Percentiles rank a stretch among this genome's conserved stretches.
These are phyloP conservation scores for Polytolypa hystricis DNA, from an alignment of 2,329 filamentous ascomycete genomes.

Conservation along the genomic window DNA sequence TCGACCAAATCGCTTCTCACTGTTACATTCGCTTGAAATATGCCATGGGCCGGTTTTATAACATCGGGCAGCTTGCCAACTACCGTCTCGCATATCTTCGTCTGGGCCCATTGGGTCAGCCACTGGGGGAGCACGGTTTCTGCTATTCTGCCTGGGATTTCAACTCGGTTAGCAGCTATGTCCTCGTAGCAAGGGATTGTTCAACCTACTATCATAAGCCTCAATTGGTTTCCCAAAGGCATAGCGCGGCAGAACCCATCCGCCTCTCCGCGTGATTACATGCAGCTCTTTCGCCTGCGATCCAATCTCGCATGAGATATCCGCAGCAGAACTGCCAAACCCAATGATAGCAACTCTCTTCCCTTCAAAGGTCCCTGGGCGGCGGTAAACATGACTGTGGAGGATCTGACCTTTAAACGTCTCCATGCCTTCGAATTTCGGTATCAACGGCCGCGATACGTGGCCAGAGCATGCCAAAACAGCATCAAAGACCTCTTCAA, in stretches of 20 bases:
- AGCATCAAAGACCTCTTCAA: slow-evolving; percentile 23
- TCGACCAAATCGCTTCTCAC: slow-evolving; percentile 25
- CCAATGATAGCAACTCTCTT: slow-evolving; percentile 30
- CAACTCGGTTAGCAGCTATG: too few species aligned
- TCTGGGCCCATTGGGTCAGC: slow-evolving; percentile 21
- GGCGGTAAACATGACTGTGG: slow-evolving; percentile 30
- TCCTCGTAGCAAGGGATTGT: slow-evolving; percentile 14
- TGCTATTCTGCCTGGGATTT: slow-evolving; percentile 8
- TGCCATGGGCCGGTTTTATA: slow-evolving; percentile 24
- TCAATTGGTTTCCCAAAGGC: slow-evolving; percentile 28
- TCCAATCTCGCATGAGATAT: slow-evolving; percentile 29
- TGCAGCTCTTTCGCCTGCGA: slow-evolving; percentile 24
- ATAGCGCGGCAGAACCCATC: slow-evolving; percentile 30
- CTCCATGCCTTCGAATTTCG: slow-evolving; percentile 22
- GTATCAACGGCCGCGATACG: slow-evolving; percentile 21
- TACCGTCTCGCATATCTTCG: slow-evolving; percentile 20
- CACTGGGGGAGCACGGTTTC: slow-evolving; percentile 11
- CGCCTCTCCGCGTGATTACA: slow-evolving; percentile 28
- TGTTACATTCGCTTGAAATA: slow-evolving; percentile 27
- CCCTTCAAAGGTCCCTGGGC: slow-evolving; percentile 23
- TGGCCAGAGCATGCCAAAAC: slow-evolving; percentile 28
- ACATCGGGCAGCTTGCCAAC: slow-evolving; percentile 22
- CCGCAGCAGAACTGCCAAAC: slow-evolving; percentile 29
- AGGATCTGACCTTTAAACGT: slow-evolving; percentile 25
- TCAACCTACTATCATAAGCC: slow-evolving; percentile 25